Percentiles rank a stretch among this genome's conserved stretches.
Conservation (phyloP, 139 green algal species). For the Astrephomene gubernaculifera region DNA sequence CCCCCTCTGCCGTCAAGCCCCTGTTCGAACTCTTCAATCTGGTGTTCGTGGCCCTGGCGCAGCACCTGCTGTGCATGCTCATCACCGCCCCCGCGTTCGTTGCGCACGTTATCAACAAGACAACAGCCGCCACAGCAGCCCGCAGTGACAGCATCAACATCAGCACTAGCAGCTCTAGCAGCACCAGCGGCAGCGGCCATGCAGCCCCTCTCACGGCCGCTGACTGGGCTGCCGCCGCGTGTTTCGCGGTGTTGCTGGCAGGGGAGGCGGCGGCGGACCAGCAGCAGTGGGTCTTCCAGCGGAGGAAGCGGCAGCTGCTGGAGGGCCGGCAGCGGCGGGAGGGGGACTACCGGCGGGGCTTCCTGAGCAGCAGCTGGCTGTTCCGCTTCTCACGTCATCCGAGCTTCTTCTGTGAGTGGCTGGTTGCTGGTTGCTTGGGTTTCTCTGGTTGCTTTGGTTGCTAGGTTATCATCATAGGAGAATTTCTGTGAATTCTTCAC, state of each 20-base stretch:
- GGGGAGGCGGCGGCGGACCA: conserved; percentile 17
- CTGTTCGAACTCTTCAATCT: conserved; percentile 58
- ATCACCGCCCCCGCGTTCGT: conserved; percentile 16
- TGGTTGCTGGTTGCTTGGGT: too few species aligned
- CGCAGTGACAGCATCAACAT: not conserved
- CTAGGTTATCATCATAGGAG: too few species aligned
- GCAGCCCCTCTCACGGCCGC: not conserved
- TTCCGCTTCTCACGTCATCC: conserved; percentile 38
- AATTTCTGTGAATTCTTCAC: too few species aligned
- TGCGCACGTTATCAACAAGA: not conserved
- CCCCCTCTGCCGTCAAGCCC: too few species aligned
- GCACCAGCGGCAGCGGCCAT: not conserved
- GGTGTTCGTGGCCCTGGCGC: conserved; percentile 50
- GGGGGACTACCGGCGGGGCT: conserved; percentile 20
- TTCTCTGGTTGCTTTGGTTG: too few species aligned
- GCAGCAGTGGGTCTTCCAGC: conserved; percentile 45
- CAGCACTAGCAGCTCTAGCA: too few species aligned
- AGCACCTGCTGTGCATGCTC: conserved; percentile 46
- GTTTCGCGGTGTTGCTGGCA: not conserved
- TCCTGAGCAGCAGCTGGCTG: conserved; percentile 13
- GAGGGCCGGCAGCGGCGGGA: not conserved
- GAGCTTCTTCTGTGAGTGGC: conserved; percentile 30
- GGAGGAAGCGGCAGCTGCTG: not conserved
- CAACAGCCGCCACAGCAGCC: not conserved
- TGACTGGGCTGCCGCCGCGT: not conserved